Evolutionary conservation across 352 stramenopile genomes (phyloP).

Genomic region (Globisporangium lucens): DNA sequence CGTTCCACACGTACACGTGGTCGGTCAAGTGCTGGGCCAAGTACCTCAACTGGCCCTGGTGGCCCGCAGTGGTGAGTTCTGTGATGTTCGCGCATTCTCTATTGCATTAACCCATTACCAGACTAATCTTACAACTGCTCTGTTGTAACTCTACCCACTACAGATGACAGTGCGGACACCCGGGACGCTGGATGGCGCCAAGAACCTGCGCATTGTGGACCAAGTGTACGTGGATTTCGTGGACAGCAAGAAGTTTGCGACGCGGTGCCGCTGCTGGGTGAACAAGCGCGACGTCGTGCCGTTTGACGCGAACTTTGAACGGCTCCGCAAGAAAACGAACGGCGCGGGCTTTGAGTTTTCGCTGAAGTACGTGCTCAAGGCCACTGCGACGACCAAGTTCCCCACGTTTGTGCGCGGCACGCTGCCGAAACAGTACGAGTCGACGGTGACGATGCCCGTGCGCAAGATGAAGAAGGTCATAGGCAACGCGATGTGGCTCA

Average conservation of each 20-base stretch:
- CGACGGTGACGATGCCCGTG: constrained; percentile 26
- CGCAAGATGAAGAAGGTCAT: constrained; percentile 37
- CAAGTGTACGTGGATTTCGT: constrained; percentile 59
- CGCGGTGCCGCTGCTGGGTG: constrained; percentile 54
- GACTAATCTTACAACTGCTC: not conserved
- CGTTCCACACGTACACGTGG: constrained; percentile 79
- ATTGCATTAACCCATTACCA: not conserved
- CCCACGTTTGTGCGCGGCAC: constrained; percentile 47
- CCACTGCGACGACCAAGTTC: constrained; percentile 43
- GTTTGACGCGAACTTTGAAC: constrained; percentile 40
- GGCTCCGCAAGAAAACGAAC: constrained; percentile 28
- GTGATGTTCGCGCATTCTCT: not conserved
- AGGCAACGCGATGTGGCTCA: constrained; percentile 41
- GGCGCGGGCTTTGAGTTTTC: constrained; percentile 42
- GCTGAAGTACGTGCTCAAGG: constrained; percentile 33
- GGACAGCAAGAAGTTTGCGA: constrained; percentile 40
- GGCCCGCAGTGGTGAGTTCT: constrained; percentile 58
- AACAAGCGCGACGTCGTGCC: constrained; percentile 30
- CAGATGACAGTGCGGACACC: constrained; percentile 66
- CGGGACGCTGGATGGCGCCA: constrained; percentile 34
- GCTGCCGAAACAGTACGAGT: constrained; percentile 35
- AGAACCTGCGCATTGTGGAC: constrained; percentile 36
- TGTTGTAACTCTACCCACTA: not conserved
- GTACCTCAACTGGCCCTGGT: constrained; percentile 76
- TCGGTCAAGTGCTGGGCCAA: constrained; percentile 79